Base-by-base conservation (phyloP, 2,329 filamentous ascomycete species). In the Daldinia sp. region DNA sequence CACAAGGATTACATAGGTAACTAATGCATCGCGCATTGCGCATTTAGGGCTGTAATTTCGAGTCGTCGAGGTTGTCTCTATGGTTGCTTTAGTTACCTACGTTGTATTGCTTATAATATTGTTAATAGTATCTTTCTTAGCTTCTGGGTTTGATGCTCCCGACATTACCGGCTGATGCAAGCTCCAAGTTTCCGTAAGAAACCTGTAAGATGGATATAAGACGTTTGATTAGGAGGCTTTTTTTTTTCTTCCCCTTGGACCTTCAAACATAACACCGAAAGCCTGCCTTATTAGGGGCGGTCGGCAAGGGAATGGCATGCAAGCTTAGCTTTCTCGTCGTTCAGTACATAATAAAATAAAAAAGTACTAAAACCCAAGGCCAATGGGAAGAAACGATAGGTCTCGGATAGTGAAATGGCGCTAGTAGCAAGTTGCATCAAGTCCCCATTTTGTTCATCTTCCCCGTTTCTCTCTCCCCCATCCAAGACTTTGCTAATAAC, bases 361-460 rank as follows among this genome's bases (percentile, higher is more conserved):
- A n/a, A 23, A 11, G 45, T 41, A 62, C 50, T 52, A 11, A 43
- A 52, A 53, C 47, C 37, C 23, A 39, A 13, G 50, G 30, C 70
- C 67, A 72, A 71, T 70, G 43, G 59, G 59, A 56, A 48, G 37
- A 25, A 58, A 57, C 47, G 51, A 64, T 49, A 64, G 52, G 67
- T 66, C 70, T 70, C 60, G 52, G 61, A 67, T 64, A 48, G 59
- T 34, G 50, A 67, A 58, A 69, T 69, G 66, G 63, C 63, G 70
- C 70, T 71, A 69, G 64, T 47, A 69, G 64, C 43, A 61, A 55
- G 67, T 63, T 56, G 51, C 39, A 63, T 67, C 47, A 59, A 53
- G n/a, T n/a, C n/a, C n/a, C n/a, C n/a, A n/a, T n/a, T n/a, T n/a
- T n/a, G n/a, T n/a, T n/a, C n/a, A n/a, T n/a, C n/a, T n/a, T n/a